These are phyloP conservation scores for Strobilomyces dryophilus DNA, from an alignment of 768 basidiomycete species.

Conservation along the genomic window DNA sequence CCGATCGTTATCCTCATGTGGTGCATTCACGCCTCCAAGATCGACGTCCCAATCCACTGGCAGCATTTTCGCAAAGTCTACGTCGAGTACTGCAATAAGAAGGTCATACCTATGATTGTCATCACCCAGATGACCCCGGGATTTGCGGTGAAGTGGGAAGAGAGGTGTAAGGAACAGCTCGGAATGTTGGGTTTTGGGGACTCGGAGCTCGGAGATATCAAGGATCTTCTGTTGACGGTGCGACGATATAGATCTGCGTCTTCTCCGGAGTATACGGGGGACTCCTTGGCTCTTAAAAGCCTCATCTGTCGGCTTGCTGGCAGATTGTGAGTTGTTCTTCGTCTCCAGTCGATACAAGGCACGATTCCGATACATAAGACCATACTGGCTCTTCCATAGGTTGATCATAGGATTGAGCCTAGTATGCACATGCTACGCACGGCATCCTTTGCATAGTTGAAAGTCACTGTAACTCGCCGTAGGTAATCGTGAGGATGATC, in stretches of 20 bases:
- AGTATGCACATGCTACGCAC: background rate
- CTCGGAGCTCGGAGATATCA: background rate
- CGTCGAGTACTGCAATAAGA: slow-evolving; percentile 23
- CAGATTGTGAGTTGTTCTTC: background rate
- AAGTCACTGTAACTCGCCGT: background rate
- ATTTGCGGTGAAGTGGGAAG: slow-evolving; percentile 13
- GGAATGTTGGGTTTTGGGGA: slow-evolving; percentile 6
- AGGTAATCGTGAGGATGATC: background rate
- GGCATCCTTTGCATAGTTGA: background rate
- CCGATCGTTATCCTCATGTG: slow-evolving; percentile 21
- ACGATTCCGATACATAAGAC: background rate
- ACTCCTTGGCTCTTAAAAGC: slow-evolving; percentile 15
- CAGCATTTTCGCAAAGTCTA: slow-evolving; percentile 25
- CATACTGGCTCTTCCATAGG: background rate
- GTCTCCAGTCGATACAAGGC: background rate
- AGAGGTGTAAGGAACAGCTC: slow-evolving; percentile 19
- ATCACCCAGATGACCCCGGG: slow-evolving; percentile 23
- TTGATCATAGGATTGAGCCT: background rate
- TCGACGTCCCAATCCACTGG: slow-evolving; percentile 25
- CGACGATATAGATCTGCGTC: slow-evolving; percentile 11
- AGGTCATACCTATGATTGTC: slow-evolving; percentile 23
- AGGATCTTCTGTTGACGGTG: slow-evolving; percentile 13
- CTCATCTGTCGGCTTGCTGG: slow-evolving; percentile 15
- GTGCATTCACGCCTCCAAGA: slow-evolving; percentile 30
- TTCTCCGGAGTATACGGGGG: slow-evolving; percentile 17